Percentiles rank a stretch among this genome's conserved stretches.
Evolutionary conservation across 164 flowering plant genomes (phyloP).

Genomic region (Umbilicus rupestris): DNA sequence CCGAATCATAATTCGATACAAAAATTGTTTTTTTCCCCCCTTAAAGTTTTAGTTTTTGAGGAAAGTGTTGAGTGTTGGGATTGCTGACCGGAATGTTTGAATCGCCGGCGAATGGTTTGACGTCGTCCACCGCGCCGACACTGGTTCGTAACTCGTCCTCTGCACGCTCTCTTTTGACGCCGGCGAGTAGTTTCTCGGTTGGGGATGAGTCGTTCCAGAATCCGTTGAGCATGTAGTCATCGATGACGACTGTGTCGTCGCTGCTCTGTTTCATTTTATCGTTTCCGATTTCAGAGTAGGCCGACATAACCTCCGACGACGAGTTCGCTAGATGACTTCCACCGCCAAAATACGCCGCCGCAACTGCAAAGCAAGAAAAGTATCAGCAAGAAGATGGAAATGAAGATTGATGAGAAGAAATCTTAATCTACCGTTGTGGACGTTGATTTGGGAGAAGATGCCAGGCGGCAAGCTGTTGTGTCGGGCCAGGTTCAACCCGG

Average conservation of each 20-base stretch:
- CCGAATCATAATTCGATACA: no score
- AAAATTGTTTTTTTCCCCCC: no score
- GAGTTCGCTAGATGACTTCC: neutral
- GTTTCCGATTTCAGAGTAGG: neutral
- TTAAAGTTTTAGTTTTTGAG: no score
- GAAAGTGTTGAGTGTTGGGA: no score
- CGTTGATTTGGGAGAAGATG: constrained; percentile 34
- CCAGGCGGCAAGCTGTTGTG: constrained; percentile 96
- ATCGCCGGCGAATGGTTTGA: neutral
- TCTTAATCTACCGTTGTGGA: constrained; percentile 74
- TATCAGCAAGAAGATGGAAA: neutral
- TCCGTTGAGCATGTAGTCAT: neutral
- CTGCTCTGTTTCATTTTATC: neutral
- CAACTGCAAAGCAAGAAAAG: neutral
- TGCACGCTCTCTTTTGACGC: constrained; percentile 5
- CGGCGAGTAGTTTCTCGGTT: neutral
- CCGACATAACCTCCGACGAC: neutral
- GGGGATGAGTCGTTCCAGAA: neutral
- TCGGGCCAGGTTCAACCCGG: constrained; percentile 46
- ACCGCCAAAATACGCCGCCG: neutral
- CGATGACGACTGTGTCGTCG: no score
- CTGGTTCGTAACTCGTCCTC: neutral
- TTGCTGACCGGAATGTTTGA: neutral
- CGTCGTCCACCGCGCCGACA: no score
- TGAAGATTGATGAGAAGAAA: neutral